Evolutionary conservation across 1,284 basidiomycete genomes (phyloP), one percentile per base, ranked within the genome.

Genomic region (Microbotryum violaceum): DNA sequence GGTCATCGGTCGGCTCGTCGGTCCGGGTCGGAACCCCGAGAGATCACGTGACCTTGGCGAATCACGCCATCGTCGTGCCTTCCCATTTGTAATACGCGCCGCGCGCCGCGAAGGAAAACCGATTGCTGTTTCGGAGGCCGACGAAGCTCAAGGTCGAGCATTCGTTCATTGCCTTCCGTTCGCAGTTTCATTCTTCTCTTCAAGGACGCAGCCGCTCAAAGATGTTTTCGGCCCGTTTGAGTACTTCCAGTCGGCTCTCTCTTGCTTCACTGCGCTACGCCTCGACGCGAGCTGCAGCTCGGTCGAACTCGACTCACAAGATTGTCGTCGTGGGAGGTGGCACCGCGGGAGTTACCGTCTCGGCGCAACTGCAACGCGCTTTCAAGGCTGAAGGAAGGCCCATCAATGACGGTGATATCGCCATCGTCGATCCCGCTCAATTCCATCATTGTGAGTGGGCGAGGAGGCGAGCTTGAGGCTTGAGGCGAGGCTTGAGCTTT

Each of bases 341-440:
- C 9, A 71, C 76, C 1, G 76, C 73, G 7, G 76, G 76, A 37
- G 70, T 73, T 51, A 69, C 74, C 25, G 74, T 75, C 23, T 70
- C 74, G 4, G 72, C 75, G 10, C 74, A 77, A 65, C 70, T 97
- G 51, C 88, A 87, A 75, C 81, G 85, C 70, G 81, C 85, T 27
- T 90, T 94, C 77, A 81, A 81, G 69, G 78, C 79, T 18, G 83
- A 85, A 49, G 85, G 85, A 21, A 85, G 85, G 69, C 75, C 82
- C 25, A 75, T 93, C 56, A 83, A 80, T 54, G 75, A 80, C 47
- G 87, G 84, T 51, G 91, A 94, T 74, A 84, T 96, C 60, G 88
- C 84, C 18, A 85, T 96, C 60, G 77, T 94, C 53, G 92, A 96
- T 56, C 80, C 80, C 44, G 82, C 87, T 12, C 79, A 86, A 62